Evolutionary conservation across 495 filamentous ascomycete species (phyloP), one percentile per base, ranked within the genome.

Genomic region (Penicillium paradoxum): DNA sequence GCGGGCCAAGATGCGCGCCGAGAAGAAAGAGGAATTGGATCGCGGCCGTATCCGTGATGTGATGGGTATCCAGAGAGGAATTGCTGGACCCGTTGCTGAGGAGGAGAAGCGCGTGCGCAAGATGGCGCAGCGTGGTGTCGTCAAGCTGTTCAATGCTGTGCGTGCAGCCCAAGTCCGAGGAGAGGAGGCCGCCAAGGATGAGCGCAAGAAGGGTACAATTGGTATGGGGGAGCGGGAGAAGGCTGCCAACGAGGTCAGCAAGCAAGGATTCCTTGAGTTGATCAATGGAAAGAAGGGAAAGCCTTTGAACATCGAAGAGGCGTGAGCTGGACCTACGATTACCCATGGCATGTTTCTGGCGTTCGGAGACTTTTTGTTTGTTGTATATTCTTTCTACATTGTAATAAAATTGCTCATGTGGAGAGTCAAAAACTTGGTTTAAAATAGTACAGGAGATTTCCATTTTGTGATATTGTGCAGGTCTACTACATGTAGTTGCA

Each of bases 61-160:
- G 10, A 71, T 93, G 57, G 82, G 79, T 13, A 64, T 84, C 49
- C 58, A 77, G 32, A 65, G 69, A 21, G 69, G 70, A 6, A 40
- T 69, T 39, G 66, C 70, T 5, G 73, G 80, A 17, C 72, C 82
- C 38, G 81, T 88, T 9, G 68, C 86, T 49, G 89, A 89, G 68
- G 79, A 85, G 63, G 93, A 98, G 76, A 87, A 85, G 73, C 73
- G 81, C 45, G 66, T 96, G 60, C 80, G 84, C 61, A 92, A 95
- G 76, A 88, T 85, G 34, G 90, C 91, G 49, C 89, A 96, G 74
- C 81, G 89, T 25, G 91, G 91, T 78, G 91, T 96, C 17, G 84
- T 97, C 11, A 93, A 91, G 77, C 73, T 98, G 51, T 98, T 97
- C 68, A 95, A 97, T 72, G 95, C 93, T 0, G 89, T 98, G 25